These are phyloP conservation scores for Suhomyces bokatorum DNA, from an alignment of 1,139 yeast genomes.

Conservation along the genomic window DNA sequence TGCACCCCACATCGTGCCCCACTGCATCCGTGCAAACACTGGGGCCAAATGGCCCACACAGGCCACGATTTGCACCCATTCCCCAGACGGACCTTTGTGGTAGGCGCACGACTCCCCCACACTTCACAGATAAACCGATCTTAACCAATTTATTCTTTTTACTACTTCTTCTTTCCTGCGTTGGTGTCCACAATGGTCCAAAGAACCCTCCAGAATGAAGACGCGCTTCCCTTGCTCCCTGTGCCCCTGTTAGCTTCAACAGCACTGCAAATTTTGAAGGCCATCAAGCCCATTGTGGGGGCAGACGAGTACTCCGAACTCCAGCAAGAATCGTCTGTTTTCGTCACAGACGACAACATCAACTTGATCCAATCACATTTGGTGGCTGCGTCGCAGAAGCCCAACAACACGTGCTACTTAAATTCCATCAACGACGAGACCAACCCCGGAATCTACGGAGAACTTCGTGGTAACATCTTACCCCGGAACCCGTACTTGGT, in stretches of 20 bases:
- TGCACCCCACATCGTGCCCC: too few species aligned
- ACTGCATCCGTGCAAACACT: too few species aligned
- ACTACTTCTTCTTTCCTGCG: neutral
- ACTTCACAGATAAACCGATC: too few species aligned
- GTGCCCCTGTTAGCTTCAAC: constrained; percentile 53
- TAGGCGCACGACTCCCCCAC: too few species aligned
- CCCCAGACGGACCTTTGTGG: too few species aligned
- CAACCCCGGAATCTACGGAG: constrained; percentile 66
- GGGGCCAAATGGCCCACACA: too few species aligned
- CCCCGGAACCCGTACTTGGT: constrained; percentile 77
- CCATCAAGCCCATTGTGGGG: constrained; percentile 52
- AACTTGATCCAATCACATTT: constrained; percentile 55
- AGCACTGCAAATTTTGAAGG: constrained; percentile 45
- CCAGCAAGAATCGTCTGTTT: constrained; percentile 43
- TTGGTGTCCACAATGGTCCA: constrained; percentile 1
- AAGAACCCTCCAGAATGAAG: constrained; percentile 23
- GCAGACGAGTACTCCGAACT: constrained; percentile 43
- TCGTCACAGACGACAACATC: constrained; percentile 44
- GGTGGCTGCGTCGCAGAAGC: constrained; percentile 41
- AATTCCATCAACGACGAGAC: constrained; percentile 60
- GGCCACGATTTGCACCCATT: too few species aligned
- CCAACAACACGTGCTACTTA: constrained; percentile 51
- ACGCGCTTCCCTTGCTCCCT: constrained; percentile 48
- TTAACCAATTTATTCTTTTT: too few species aligned
- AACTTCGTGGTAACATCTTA: constrained; percentile 60